Evolutionary conservation across 2,329 filamentous ascomycete species (phyloP).

Genomic region (Fusarium torreyae): DNA sequence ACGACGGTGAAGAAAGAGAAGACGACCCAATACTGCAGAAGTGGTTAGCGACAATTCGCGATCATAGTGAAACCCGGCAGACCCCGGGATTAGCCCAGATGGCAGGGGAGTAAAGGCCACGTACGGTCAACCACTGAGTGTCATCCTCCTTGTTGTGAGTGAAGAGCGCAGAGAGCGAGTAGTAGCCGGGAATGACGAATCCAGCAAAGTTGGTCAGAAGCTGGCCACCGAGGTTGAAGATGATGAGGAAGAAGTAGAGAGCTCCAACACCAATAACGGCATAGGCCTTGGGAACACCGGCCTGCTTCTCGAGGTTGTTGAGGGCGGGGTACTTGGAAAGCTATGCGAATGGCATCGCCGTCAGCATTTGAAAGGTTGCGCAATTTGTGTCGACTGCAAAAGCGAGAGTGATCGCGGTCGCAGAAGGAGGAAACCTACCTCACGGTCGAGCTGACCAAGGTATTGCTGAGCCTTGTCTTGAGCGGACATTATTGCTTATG

Average conservation of each 20-base stretch:
- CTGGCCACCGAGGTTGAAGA: constrained; percentile 93
- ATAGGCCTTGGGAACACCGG: constrained; percentile 87
- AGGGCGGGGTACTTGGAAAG: constrained; percentile 88
- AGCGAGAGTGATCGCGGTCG: constrained; percentile 25
- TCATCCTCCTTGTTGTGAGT: constrained; percentile 80
- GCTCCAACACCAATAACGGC: constrained; percentile 81
- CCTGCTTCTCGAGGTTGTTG: constrained; percentile 89
- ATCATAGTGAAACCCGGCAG: constrained; percentile 6
- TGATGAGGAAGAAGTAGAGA: constrained; percentile 91
- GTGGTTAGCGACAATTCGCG: constrained; percentile 53
- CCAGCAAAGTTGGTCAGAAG: constrained; percentile 90
- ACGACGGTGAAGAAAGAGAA: constrained; percentile 86
- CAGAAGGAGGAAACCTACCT: constrained; percentile 69
- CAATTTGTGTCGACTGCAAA: constrained; percentile 34
- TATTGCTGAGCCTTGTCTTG: constrained; percentile 85
- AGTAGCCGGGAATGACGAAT: constrained; percentile 87
- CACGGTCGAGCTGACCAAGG: constrained; percentile 84
- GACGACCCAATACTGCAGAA: constrained; percentile 84
- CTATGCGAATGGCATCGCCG: constrained; percentile 61
- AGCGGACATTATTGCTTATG: constrained; percentile 69
- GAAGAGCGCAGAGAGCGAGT: constrained; percentile 85
- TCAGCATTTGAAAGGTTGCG: constrained; percentile 42
- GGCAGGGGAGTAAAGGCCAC: constrained; percentile 51
- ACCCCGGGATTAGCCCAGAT: constrained; percentile 16
- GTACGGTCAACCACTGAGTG: constrained; percentile 83